These are phyloP conservation scores for Aspergillus fischeri DNA, from an alignment of 2,329 filamentous ascomycete genomes.

Conservation along the genomic window DNA sequence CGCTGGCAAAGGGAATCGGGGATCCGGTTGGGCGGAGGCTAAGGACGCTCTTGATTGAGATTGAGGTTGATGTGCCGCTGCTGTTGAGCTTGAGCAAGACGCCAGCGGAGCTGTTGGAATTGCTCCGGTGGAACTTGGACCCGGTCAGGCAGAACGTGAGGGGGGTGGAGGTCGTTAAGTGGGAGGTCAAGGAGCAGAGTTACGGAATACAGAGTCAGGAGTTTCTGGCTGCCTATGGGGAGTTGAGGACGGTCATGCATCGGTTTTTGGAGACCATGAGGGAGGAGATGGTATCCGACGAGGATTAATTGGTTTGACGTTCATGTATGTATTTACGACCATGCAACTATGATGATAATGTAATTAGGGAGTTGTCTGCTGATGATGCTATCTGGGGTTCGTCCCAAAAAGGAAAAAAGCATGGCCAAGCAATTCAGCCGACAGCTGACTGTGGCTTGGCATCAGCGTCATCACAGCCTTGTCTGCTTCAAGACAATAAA, in stretches of 20 bases:
- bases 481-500: neutral
- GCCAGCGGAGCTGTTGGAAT: constrained; percentile 4
- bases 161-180: neutral
- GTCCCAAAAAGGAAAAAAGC: neutral
- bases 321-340: neutral
- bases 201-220: constrained; percentile 9
- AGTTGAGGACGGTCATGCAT: constrained; percentile 4
- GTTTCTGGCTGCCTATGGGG: constrained; percentile 3
- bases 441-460: neutral
- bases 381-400: neutral
- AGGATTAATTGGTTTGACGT: neutral
- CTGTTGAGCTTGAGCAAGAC: constrained; percentile 12
- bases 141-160: constrained; percentile 1
- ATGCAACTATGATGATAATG: neutral
- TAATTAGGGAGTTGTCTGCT: no score
- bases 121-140: constrained; percentile 6
- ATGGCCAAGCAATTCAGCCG: neutral
- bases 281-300: constrained; percentile 2
- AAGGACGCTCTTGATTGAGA: neutral
- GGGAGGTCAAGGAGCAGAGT: constrained; percentile 8
- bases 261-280: constrained; percentile 8
- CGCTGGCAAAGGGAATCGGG: neutral
- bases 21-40: neutral
- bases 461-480: neutral
- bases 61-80: constrained; percentile 7